Evolutionary conservation across 2,329 filamentous ascomycete genomes (phyloP).

Genomic region (Aspergillus quadrilineatus): DNA sequence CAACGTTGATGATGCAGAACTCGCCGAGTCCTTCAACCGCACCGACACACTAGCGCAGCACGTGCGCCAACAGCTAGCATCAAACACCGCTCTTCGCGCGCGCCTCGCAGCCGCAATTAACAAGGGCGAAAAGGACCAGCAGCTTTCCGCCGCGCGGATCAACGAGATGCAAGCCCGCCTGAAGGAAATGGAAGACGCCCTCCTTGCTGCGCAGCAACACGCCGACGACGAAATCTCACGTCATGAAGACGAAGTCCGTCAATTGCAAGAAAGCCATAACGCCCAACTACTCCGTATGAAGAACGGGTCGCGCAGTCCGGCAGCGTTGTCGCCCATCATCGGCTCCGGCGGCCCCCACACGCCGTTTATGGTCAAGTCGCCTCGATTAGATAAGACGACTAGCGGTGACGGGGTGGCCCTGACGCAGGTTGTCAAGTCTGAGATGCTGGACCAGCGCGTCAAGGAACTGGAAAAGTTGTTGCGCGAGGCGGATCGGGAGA

Average conservation of each 20-base stretch:
- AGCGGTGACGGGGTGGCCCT: constrained; percentile 60
- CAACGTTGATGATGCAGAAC: constrained; percentile 64
- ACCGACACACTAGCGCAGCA: constrained; percentile 77
- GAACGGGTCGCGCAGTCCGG: constrained; percentile 47
- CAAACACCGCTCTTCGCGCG: constrained; percentile 71
- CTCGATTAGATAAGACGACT: constrained; percentile 61
- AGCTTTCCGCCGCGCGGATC: constrained; percentile 76
- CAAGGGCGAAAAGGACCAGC: constrained; percentile 81
- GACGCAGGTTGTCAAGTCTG: constrained; percentile 70
- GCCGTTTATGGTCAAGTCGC: constrained; percentile 59
- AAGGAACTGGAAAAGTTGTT: constrained; percentile 81
- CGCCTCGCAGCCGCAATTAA: constrained; percentile 77
- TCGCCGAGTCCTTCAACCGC: constrained; percentile 70
- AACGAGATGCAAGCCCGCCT: constrained; percentile 79
- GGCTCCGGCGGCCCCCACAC: constrained; percentile 52
- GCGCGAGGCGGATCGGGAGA: constrained; percentile 71
- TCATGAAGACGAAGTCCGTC: constrained; percentile 81
- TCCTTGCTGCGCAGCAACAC: constrained; percentile 77
- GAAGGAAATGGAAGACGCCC: constrained; percentile 76
- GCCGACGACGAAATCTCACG: constrained; percentile 80
- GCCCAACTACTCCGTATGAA: constrained; percentile 74
- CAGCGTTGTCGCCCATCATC: constrained; percentile 52
- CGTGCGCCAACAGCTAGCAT: constrained; percentile 76
- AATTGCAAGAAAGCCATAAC: constrained; percentile 74
- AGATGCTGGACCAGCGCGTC: constrained; percentile 73